Percentiles rank a stretch among this genome's conserved stretches.
Conservation (phyloP, 2,329 filamentous ascomycete species). For the Leptographium procerum region DNA sequence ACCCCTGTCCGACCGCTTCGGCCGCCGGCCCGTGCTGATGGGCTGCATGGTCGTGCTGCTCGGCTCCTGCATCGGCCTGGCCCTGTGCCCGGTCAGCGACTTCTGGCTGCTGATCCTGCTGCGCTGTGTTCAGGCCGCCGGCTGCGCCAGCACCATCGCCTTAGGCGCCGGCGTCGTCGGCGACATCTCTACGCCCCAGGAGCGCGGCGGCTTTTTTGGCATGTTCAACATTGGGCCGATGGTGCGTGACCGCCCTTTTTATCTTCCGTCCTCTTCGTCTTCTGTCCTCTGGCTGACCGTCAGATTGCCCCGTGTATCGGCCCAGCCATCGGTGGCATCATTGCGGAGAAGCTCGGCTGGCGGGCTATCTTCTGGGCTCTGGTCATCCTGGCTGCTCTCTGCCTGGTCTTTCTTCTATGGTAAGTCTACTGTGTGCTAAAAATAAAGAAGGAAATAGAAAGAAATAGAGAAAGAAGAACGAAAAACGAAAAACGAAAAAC, state of each 20-base stretch:
- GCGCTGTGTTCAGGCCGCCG: slow-evolving; percentile 19
- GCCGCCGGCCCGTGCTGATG: slow-evolving; percentile 19
- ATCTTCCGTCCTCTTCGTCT: background rate
- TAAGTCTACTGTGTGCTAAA: slow-evolving; percentile 28
- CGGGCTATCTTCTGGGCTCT: slow-evolving; percentile 10
- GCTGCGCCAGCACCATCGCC: slow-evolving; percentile 24
- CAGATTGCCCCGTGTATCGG: slow-evolving; percentile 12
- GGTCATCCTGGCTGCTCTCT: slow-evolving; percentile 7
- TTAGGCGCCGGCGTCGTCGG: slow-evolving; percentile 22
- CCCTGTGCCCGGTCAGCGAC: slow-evolving; percentile 19
- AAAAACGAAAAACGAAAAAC: too few species aligned
- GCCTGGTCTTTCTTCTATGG: slow-evolving; percentile 23
- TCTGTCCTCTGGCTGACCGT: background rate
- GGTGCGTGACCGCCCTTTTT: slow-evolving; percentile 2
- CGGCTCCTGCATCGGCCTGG: slow-evolving; percentile 21
- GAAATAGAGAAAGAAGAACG: too few species aligned
- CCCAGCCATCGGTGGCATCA: slow-evolving; percentile 15
- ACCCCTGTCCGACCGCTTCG: slow-evolving; percentile 21
- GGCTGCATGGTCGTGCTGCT: slow-evolving; percentile 20
- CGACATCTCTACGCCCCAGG: slow-evolving; percentile 20
- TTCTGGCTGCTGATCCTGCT: slow-evolving; percentile 23
- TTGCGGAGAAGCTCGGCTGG: slow-evolving; percentile 10
- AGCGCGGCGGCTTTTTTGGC: slow-evolving; percentile 22
- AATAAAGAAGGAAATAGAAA: background rate
- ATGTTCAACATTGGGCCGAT: slow-evolving; percentile 23